These are phyloP conservation scores for Golubevia sp. DNA, from an alignment of 1,284 basidiomycete species.

Conservation along the genomic window DNA sequence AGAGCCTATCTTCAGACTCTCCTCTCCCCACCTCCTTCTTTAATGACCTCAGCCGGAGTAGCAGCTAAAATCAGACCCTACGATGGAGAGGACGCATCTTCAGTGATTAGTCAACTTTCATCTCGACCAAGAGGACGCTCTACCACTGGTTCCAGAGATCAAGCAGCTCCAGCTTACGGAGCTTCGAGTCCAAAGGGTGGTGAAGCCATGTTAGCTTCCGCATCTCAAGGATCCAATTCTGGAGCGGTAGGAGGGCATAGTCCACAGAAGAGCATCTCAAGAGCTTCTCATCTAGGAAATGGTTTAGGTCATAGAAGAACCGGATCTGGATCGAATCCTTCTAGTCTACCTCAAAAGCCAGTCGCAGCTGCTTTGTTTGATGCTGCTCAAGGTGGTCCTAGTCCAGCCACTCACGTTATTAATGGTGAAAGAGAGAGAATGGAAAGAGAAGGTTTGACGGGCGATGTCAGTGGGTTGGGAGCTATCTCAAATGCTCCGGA, in stretches of 20 bases:
- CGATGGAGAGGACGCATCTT: constrained; percentile 43
- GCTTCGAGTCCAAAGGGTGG: background rate
- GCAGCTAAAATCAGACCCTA: constrained; percentile 45
- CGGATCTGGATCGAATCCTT: constrained; percentile 34
- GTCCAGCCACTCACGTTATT: constrained; percentile 34
- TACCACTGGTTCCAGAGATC: constrained; percentile 23
- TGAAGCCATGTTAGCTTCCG: background rate
- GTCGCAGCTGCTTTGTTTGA: constrained; percentile 50
- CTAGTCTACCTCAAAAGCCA: constrained; percentile 39
- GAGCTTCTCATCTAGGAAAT: too few species aligned
- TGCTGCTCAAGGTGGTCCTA: constrained; percentile 48
- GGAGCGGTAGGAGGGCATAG: background rate
- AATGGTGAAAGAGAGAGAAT: constrained; percentile 7
- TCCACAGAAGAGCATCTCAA: background rate
- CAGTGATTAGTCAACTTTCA: constrained; percentile 36
- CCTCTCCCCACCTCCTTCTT: constrained; percentile 38
- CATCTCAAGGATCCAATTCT: background rate
- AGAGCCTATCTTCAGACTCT: constrained; percentile 52
- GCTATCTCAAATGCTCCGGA: background rate
- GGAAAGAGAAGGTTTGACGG: background rate
- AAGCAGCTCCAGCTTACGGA: constrained; percentile 23
- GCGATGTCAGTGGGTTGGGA: too few species aligned
- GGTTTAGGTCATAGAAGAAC: constrained; percentile 31
- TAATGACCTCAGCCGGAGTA: constrained; percentile 43
- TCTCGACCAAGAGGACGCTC: constrained; percentile 43